phyloP scores from a whole-genome alignment of 2,329 filamentous ascomycete species.

The Fusarium virguliforme region DNA sequence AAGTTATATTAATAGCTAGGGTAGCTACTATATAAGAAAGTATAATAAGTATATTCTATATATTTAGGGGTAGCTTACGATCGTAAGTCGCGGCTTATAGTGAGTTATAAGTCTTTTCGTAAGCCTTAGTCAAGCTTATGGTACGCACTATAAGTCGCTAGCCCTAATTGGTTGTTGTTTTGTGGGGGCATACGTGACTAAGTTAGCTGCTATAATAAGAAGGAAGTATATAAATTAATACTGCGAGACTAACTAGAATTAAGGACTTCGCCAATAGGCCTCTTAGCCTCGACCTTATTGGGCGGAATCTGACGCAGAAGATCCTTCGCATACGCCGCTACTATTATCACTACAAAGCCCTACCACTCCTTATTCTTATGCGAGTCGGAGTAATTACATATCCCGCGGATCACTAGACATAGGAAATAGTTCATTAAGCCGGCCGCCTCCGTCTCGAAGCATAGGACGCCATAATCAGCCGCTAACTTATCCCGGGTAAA shows the following conservation, averaged over 20 bases:
- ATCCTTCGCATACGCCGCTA: conserved; percentile 50
- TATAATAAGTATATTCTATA: too few species aligned
- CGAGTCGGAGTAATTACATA: conserved; percentile 59
- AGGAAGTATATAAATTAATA: neutral
- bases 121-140: too few species aligned
- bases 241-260: conserved; percentile 14
- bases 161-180: too few species aligned
- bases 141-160: too few species aligned
- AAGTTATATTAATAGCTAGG: too few species aligned
- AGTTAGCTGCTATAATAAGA: too few species aligned
- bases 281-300: neutral
- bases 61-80: too few species aligned
- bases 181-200: too few species aligned
- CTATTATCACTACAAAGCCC: conserved; percentile 54
- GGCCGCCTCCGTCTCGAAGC: conserved; percentile 11
- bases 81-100: too few species aligned
- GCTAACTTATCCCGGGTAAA: conserved; percentile 17
- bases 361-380: conserved; percentile 55
- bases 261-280: conserved; percentile 22
- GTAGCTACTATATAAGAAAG: too few species aligned
- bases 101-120: too few species aligned
- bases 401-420: conserved; percentile 56
- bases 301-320: conserved; percentile 39
- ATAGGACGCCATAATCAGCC: neutral
- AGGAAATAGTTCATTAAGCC: conserved; percentile 39